These are phyloP conservation scores for Trypanosoma rangeli DNA, from an alignment of 208 protist genomes.

Conservation along the genomic window DNA sequence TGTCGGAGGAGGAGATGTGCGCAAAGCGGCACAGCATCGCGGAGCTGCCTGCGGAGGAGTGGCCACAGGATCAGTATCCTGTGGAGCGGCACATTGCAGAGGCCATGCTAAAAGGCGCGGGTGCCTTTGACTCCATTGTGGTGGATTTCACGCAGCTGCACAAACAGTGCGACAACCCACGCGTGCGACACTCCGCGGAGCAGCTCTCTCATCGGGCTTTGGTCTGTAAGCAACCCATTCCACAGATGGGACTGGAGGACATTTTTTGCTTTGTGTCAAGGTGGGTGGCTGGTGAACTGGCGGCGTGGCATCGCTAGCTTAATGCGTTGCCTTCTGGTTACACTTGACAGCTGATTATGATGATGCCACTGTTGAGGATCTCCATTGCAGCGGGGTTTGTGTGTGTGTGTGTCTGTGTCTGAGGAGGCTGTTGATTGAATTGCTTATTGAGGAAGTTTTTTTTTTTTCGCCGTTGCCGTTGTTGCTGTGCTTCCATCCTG, in stretches of 20 bases:
- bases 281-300: slow-evolving; percentile 1
- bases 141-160: slow-evolving; percentile 10
- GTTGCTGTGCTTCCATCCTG: background rate
- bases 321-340: background rate
- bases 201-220: slow-evolving; percentile 20
- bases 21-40: slow-evolving; percentile 7
- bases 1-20: slow-evolving; percentile 19
- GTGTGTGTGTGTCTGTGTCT: slow-evolving; percentile 4
- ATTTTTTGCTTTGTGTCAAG: slow-evolving; percentile 21
- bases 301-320: background rate
- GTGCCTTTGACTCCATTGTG: slow-evolving; percentile 24
- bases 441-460: background rate
- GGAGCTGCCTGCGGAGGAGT: slow-evolving; percentile 4
- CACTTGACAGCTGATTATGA: background rate
- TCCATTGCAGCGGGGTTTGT: background rate
- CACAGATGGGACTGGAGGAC: slow-evolving; percentile 1
- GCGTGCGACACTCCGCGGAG: background rate
- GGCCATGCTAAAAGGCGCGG: slow-evolving; percentile 9
- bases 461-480: background rate
- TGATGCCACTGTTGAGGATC: no score
- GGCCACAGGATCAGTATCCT: slow-evolving; percentile 14
- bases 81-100: slow-evolving; percentile 16
- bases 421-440: background rate
- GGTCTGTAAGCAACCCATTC: slow-evolving; percentile 12
- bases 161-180: background rate